These are phyloP conservation scores for Friedmanniomyces simplex DNA, from an alignment of 495 filamentous ascomycete species.

Conservation along the genomic window DNA sequence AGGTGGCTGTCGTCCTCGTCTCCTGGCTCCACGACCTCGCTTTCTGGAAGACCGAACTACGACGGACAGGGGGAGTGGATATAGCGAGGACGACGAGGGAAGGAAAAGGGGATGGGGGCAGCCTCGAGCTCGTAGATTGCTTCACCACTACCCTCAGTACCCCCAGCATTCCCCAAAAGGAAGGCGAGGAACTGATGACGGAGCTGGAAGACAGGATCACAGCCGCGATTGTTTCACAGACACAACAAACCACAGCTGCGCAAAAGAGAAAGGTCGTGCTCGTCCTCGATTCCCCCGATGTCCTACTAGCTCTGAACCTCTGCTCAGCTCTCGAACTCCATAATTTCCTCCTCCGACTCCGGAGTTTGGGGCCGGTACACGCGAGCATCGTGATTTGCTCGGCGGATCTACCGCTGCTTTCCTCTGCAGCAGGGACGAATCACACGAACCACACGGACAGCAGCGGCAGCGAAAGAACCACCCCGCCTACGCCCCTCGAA, in stretches of 20 bases:
- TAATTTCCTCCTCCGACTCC: constrained; percentile 1
- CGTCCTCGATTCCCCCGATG: constrained; percentile 43
- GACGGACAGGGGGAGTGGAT: constrained; percentile 48
- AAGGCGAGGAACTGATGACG: background rate
- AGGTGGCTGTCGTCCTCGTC: constrained; percentile 53
- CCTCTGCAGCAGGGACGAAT: constrained; percentile 21
- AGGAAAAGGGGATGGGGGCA: constrained; percentile 23
- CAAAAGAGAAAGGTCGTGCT: constrained; percentile 24
- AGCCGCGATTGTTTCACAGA: background rate
- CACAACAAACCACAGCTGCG: too few species aligned
- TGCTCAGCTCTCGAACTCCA: constrained; percentile 9
- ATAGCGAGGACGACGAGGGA: constrained; percentile 47
- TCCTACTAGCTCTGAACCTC: constrained; percentile 31
- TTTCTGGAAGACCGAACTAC: constrained; percentile 52
- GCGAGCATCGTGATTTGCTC: constrained; percentile 56
- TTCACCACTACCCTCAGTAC: constrained; percentile 36
- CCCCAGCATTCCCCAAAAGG: background rate
- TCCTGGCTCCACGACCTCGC: constrained; percentile 65
- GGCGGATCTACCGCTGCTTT: constrained; percentile 46
- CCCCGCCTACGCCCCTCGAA: constrained; percentile 50
- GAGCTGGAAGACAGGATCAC: background rate
- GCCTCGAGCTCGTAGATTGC: constrained; percentile 65
- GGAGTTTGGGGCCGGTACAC: constrained; percentile 19
- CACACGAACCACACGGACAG: too few species aligned
- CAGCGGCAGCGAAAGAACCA: constrained; percentile 20